phyloP scores from a whole-genome alignment of 164 flowering plant genomes.

The Vitis riparia region DNA sequence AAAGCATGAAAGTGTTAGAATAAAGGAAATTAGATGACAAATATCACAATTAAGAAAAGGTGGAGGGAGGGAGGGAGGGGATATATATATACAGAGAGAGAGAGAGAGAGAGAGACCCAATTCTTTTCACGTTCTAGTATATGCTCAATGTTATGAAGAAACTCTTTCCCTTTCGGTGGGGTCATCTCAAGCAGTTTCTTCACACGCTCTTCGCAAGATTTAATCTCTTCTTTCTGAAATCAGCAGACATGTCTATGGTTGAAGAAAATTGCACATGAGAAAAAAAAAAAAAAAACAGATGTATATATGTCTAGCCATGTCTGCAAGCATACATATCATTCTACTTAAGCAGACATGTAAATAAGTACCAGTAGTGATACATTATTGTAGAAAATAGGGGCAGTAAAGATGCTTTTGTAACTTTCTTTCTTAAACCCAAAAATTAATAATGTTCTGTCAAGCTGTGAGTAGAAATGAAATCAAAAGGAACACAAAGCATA shows the following conservation, averaged over 20 bases:
- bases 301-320: background rate
- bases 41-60: background rate
- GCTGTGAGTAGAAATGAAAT: background rate
- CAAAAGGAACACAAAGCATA: background rate
- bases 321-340: background rate
- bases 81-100: background rate
- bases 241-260: slow-evolving; percentile 1
- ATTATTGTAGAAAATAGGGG: background rate
- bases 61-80: background rate
- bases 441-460: background rate
- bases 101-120: slow-evolving; percentile 58
- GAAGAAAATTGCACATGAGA: no score
- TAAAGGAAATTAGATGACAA: background rate
- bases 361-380: background rate
- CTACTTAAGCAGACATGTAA: background rate
- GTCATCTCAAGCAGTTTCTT: slow-evolving; percentile 87
- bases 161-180: slow-evolving; percentile 95
- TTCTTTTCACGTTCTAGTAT: slow-evolving; percentile 92
- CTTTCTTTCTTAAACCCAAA: background rate
- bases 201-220: slow-evolving; percentile 83
- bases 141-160: slow-evolving; percentile 87
- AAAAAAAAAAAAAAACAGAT: background rate
- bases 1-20: background rate
- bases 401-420: background rate
- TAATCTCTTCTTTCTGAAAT: slow-evolving; percentile 88